These are phyloP conservation scores for Fusarium luffae DNA, from an alignment of 2,329 filamentous ascomycete genomes.

Conservation along the genomic window DNA sequence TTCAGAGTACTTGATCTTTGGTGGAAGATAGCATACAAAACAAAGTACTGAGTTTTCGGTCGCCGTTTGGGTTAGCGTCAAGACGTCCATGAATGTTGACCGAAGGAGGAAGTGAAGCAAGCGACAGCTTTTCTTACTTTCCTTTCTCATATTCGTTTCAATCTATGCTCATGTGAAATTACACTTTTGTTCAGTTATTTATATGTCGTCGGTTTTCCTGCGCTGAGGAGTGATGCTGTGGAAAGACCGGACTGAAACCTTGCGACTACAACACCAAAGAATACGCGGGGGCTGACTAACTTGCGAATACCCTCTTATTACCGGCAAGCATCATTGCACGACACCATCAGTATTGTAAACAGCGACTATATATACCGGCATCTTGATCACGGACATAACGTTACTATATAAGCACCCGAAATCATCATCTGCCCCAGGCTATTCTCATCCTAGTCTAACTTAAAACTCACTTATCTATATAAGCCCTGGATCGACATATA, in stretches of 20 bases:
- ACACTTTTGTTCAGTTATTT: conserved; percentile 8
- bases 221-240: neutral
- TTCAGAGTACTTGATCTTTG: neutral
- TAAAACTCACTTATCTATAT: neutral
- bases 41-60: conserved; percentile 34
- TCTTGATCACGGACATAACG: neutral
- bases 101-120: conserved; percentile 39
- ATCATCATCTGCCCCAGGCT: neutral
- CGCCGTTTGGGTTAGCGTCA: conserved; percentile 44
- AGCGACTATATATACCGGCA: neutral
- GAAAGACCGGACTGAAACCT: neutral
- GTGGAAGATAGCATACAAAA: neutral
- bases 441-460: neutral
- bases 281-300: neutral
- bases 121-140: conserved; percentile 20
- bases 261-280: neutral
- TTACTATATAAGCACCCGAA: conserved; percentile 4
- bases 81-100: conserved; percentile 44
- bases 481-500: neutral
- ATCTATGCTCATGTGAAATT: conserved; percentile 1
- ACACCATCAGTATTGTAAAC: neutral
- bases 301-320: conserved; percentile 6
- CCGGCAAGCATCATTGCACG: conserved; percentile 2
- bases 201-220: conserved; percentile 18
- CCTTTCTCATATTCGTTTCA: neutral